A percentile compares a stretch with the other conserved stretches of the same genome.
These are phyloP conservation scores for Cryptococcus sp. DNA, from an alignment of 1,284 basidiomycete genomes.

Conservation along the genomic window DNA sequence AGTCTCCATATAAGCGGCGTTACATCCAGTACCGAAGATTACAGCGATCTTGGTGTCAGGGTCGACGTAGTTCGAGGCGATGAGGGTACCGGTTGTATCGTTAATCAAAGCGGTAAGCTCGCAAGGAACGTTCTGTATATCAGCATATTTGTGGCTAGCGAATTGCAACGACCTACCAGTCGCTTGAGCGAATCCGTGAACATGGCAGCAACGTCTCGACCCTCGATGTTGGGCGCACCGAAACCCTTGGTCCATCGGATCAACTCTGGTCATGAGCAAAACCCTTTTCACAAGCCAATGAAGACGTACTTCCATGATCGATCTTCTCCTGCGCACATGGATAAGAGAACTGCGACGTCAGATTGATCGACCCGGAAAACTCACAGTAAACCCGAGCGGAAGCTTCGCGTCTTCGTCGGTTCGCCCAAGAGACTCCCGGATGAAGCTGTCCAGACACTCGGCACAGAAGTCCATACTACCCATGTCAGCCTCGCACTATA, in stretches of 20 bases:
- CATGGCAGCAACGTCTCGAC: conserved; percentile 86
- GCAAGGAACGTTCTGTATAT: conserved; percentile 54
- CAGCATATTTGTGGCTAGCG: neutral
- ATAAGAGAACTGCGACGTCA: conserved; percentile 86
- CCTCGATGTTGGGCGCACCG: conserved; percentile 86
- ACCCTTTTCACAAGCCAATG: neutral
- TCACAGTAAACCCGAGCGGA: conserved; percentile 86
- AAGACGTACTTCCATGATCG: conserved; percentile 65
- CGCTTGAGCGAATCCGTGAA: conserved; percentile 74
- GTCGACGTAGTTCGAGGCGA: conserved; percentile 94
- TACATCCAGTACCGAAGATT: conserved; percentile 98
- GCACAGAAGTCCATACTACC: conserved; percentile 88
- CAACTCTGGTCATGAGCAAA: conserved; percentile 52
- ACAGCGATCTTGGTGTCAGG: conserved; percentile 85
- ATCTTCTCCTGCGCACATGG: conserved; percentile 89
- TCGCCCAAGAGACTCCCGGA: conserved; percentile 58
- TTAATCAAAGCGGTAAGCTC: conserved; percentile 83
- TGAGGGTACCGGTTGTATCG: conserved; percentile 94
- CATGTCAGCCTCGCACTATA: neutral
- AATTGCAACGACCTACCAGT: conserved; percentile 46
- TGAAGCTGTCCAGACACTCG: conserved; percentile 83
- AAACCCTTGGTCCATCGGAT: conserved; percentile 99
- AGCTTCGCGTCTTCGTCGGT: conserved; percentile 66
- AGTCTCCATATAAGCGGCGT: conserved; percentile 95
- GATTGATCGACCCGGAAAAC: too few relatives aligned